Base-by-base conservation (phyloP, 352 stramenopile genomes). In the Phytophthora ohioensis region DNA sequence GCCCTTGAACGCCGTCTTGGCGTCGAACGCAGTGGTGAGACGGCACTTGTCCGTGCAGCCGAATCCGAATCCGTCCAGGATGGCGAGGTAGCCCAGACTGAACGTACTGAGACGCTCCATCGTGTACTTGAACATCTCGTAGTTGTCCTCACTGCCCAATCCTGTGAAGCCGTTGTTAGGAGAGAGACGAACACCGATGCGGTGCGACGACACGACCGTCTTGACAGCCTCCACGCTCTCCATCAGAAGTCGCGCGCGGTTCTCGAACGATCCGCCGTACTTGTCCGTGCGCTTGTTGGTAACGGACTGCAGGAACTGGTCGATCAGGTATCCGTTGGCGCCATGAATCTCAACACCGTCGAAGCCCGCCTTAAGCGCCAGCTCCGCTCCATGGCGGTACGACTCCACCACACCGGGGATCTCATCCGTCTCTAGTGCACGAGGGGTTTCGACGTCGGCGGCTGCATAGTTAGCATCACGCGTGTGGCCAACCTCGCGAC, bases 311-410 rank as follows among this genome's bases (percentile, higher is more conserved):
- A 98, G 64, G 71, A 97, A 97, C 69, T 97, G 76, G 65, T 97
- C 90, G 55, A 98, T 72, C 34, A 98, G 73, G 61, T 98, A 98
- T 3, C 93, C 94, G 62, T 98, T 97, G 5, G 89, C 93, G 9
- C 30, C 67, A 72, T 98, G 94, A 93, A 75, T 39, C 49, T 75
- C 68, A 2, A 75, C 68, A 12, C 68, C 68, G 12, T 75, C 68
- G n/a, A 75, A 98, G 13, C 93, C 93, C 11, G 91, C 92, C 34
- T 91, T 73, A 32, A 87, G 76, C 4, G 84, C 78, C 10, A 82
- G 71, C 39, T 72, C 69, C 0, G 91, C 90, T 5, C 64, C 78
- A 39, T 82, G 66, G 10, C 75, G 72, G 74, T 88, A 98, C 35
- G 91, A 84, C 42, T 91, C 63, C 11, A 97, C 79, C 3, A 87